Conservation (phyloP, 2,329 filamentous ascomycete genomes). For the Aspergillus luchuensis region DNA sequence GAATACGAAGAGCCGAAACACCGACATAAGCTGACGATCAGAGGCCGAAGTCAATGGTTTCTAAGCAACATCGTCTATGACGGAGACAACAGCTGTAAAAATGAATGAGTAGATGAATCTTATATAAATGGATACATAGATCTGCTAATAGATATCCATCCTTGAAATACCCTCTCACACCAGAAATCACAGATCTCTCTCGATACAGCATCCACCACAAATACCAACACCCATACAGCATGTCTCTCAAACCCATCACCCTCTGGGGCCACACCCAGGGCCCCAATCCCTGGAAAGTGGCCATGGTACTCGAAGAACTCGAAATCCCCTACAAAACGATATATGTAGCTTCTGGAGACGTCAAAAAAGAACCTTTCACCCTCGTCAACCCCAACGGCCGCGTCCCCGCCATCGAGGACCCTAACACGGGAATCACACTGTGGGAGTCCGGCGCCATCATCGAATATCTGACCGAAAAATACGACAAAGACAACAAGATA, state of each 20-base stretch:
- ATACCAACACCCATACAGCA: not conserved
- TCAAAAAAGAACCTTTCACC: conserved; percentile 34
- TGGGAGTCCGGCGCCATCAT: conserved; percentile 52
- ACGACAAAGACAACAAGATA: conserved; percentile 46
- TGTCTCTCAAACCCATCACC: conserved; percentile 23
- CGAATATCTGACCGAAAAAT: conserved; percentile 48
- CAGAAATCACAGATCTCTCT: too few relatives aligned
- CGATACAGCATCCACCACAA: too few relatives aligned
- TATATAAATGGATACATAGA: too few relatives aligned
- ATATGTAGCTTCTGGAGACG: conserved; percentile 20
- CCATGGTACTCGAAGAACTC: conserved; percentile 35
- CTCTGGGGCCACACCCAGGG: conserved; percentile 24
- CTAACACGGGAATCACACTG: conserved; percentile 42
- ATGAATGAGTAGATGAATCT: too few relatives aligned
- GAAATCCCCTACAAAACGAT: conserved; percentile 32
- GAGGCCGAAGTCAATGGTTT: too few relatives aligned
- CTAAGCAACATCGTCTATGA: too few relatives aligned
- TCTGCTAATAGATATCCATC: too few relatives aligned
- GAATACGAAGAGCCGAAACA: too few relatives aligned
- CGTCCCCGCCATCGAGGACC: conserved; percentile 38
- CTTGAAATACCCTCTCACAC: too few relatives aligned
- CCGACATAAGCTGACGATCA: too few relatives aligned
- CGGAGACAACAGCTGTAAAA: too few relatives aligned
- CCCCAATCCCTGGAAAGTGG: conserved; percentile 36
- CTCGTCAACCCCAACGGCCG: conserved; percentile 39